Percentiles rank a stretch among this genome's conserved stretches.
Conservation (phyloP, 2,329 filamentous ascomycete species). For the Ascochyta fabae region DNA sequence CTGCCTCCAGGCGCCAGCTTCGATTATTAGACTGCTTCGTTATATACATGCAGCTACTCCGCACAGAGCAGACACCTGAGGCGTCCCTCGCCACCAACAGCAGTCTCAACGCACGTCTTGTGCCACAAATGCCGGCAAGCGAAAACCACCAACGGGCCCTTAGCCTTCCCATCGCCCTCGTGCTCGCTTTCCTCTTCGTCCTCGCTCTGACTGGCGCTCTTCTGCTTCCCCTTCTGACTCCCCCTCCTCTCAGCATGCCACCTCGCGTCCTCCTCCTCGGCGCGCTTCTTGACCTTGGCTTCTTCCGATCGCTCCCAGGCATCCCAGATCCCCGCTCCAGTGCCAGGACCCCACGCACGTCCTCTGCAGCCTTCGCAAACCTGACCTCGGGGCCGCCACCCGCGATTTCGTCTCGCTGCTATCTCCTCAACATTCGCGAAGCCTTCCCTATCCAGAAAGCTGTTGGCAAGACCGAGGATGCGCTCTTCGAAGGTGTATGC, state of each 20-base stretch:
- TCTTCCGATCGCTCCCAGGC: conserved; percentile 68
- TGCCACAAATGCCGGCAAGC: conserved; percentile 52
- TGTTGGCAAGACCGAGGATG: conserved; percentile 82
- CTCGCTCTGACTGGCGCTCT: conserved; percentile 40
- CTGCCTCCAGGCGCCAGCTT: too few species aligned
- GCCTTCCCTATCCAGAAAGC: conserved; percentile 84
- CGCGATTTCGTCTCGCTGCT: conserved; percentile 75
- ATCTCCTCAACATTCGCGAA: conserved; percentile 83
- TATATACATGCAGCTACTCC: background rate
- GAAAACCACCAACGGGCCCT: conserved; percentile 43
- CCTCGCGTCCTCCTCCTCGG: conserved; percentile 42
- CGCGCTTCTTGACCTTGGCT: conserved; percentile 46
- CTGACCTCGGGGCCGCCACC: conserved; percentile 87
- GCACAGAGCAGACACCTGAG: conserved; percentile 40
- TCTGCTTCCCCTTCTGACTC: conserved; percentile 58
- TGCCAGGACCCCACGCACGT: conserved; percentile 87
- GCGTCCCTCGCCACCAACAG: conserved; percentile 8
- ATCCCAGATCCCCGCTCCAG: conserved; percentile 77
- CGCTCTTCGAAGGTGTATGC: conserved; percentile 96
- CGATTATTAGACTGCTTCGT: too few species aligned
- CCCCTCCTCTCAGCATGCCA: conserved; percentile 38
- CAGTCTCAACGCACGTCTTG: conserved; percentile 41
- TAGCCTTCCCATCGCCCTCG: background rate
- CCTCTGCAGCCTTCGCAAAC: conserved; percentile 85
- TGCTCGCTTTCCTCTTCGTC: conserved; percentile 24